Evolutionary conservation across 2,329 filamentous ascomycete genomes (phyloP), one percentile per base, ranked within the genome.

Genomic region (Thielaviopsis ethacetica): DNA sequence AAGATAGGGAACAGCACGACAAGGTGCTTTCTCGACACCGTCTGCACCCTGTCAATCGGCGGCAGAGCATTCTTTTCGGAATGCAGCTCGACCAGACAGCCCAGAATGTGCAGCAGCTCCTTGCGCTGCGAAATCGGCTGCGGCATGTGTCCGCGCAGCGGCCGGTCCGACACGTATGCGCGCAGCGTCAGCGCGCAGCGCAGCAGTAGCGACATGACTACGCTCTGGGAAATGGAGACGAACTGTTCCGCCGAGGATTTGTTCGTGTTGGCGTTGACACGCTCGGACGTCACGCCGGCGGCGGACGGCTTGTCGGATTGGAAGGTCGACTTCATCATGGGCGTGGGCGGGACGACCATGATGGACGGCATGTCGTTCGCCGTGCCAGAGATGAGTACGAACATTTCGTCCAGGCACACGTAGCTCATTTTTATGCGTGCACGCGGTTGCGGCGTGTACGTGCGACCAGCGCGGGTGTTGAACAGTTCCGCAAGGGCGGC

Each of bases 101-200:
- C 71, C 19, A 97, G 73, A 24, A 91, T 76, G 66, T 87, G 85
- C 4, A 86, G 68, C 12, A 98, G 72, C 67, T 95, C 93, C 62
- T 80, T 84, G 51, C 88, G 80, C 66, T 95, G 88, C 9, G 82
- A 84, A 5, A 88, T 75, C 0, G 91, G 91, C 68, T 93, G 88
- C 4, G 93, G 93, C 83, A 94, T 93, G 55, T 84, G 80, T 0
- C 93, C 91, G 15, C 93, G 79, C 21, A 98, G 75, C 0, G 91
- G 91, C 67, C 96, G 91, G 69, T 98, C 93, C 3, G 90, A 87
- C 53, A 94, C 84, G 67, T 95, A 97, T 0, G 84, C 77, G 59
- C 88, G 84, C n/a, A 97, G 72, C 0, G 88, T 84, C 17, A 95
- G 75, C 0, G 87, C 89, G 13, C 86, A 83, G 2, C 93, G 83